These are phyloP conservation scores for Fusarium sp. DNA, from an alignment of 2,329 filamentous ascomycete genomes.

Conservation along the genomic window DNA sequence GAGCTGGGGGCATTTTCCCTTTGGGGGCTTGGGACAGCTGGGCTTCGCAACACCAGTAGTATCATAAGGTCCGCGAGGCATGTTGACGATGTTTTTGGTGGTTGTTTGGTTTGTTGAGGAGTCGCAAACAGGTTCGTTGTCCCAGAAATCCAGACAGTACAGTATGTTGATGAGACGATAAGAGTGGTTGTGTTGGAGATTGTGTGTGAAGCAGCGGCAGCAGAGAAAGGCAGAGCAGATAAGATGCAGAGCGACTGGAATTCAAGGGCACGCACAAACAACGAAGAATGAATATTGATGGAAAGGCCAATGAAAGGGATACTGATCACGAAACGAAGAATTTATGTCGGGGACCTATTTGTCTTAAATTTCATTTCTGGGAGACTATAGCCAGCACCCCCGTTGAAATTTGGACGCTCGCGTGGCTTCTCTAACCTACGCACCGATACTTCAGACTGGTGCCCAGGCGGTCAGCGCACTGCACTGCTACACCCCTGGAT, in stretches of 20 bases:
- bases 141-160: slow-evolving; percentile 4
- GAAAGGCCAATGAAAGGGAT: slow-evolving; percentile 25
- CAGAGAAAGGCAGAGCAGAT: slow-evolving; percentile 17
- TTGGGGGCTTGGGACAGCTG: slow-evolving; percentile 49
- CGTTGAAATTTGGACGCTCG: slow-evolving; percentile 33
- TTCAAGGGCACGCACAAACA: slow-evolving; percentile 34
- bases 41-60: slow-evolving; percentile 51
- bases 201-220: slow-evolving; percentile 21
- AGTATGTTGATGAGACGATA: slow-evolving; percentile 20
- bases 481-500: slow-evolving; percentile 32
- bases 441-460: slow-evolving; percentile 32
- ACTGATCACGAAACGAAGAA: slow-evolving; percentile 29
- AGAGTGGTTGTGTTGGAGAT: slow-evolving; percentile 27
- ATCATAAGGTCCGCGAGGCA: slow-evolving; percentile 52
- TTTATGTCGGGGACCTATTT: slow-evolving; percentile 35
- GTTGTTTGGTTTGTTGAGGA: slow-evolving; percentile 9
- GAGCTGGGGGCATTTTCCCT: slow-evolving; percentile 37
- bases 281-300: slow-evolving; percentile 33
- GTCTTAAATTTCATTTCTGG: slow-evolving; percentile 36
- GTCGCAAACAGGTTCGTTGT: slow-evolving; percentile 19
- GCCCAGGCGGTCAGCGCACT: slow-evolving; percentile 33
- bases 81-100: slow-evolving; percentile 30
- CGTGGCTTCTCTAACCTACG: slow-evolving; percentile 24
- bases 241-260: slow-evolving; percentile 29
- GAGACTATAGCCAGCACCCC: slow-evolving; percentile 10